phyloP scores from a whole-genome alignment of 2,329 filamentous ascomycete species.

The Diaporthe amygdali region DNA sequence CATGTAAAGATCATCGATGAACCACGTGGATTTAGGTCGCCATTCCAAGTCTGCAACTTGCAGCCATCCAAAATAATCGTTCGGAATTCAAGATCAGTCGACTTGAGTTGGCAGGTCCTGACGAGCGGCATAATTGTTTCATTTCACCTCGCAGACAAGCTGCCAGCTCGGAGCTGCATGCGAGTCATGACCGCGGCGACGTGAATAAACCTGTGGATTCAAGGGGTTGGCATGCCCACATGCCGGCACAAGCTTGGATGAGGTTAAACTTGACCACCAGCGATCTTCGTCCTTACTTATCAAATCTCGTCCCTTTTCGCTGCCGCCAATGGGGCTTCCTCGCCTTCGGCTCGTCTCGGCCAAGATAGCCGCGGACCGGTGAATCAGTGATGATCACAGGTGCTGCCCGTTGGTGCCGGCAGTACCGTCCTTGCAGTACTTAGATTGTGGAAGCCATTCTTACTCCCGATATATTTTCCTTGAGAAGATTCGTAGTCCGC shows the following conservation, averaged over 20 bases:
- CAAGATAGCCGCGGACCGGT: conserved; percentile 11
- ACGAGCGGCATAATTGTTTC: conserved; percentile 1
- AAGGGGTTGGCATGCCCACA: conserved; percentile 12
- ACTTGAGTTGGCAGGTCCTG: neutral
- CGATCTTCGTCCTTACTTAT: conserved; percentile 11
- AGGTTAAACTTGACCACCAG: conserved; percentile 1
- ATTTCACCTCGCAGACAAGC: neutral
- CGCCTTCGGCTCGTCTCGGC: neutral
- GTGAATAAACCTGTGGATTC: conserved; percentile 11
- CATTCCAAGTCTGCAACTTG: neutral
- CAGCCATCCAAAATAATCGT: neutral
- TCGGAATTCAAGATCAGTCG: neutral
- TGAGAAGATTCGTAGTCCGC: neutral
- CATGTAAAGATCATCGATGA: neutral
- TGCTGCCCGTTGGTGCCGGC: neutral
- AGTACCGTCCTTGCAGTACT: neutral
- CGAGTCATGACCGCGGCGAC: neutral
- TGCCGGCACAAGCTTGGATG: neutral
- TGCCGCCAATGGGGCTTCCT: neutral
- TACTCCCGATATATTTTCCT: neutral
- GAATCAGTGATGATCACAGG: conserved; percentile 11
- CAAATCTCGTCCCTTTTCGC: neutral
- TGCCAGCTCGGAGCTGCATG: neutral
- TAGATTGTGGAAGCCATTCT: neutral
- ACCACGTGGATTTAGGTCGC: neutral